Base-by-base conservation (phyloP, 768 basidiomycete species). In the Hericium alpestre region DNA sequence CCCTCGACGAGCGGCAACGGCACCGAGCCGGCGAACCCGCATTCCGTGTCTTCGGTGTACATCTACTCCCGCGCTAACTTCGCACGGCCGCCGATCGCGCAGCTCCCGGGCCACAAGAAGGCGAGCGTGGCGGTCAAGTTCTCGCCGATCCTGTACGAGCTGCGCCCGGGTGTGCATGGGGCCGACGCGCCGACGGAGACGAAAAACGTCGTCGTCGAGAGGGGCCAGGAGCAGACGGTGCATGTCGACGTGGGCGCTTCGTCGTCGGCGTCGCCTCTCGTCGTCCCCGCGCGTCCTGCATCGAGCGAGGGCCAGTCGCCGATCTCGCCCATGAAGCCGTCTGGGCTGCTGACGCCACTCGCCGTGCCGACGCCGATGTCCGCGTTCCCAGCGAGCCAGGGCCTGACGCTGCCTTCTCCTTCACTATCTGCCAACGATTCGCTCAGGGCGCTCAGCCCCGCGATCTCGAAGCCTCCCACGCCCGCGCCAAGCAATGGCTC, bases 51-150 rank as follows among this genome's bases (percentile, higher is more conserved):
- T 4, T 82, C 82, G 2, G 95, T 98, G 27, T 97, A 90, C 74
- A 90, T 99, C 64, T 98, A 98, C 72, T 90, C 93, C 8, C 81
- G 96, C 37, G 91, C 91, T 43, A 98, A 96, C 72, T 90, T 99
- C 69, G 84, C 92, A 0, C 76, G 90, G 46, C 88, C 92, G 1
- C 95, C 96, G 0, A 83, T 98, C 57, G 96, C 93, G 13, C 93
- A 94, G 67, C 75, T 98, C 4, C 94, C 96, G 2, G 96, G 96
- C 1, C 91, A 97, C 74, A 92, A 93, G 72, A 96, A 95, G 64
- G 87, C 95, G 0, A 93, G 89, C 63, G 87, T 98, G 2, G 95
- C 90, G 1, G 93, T 99, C 39, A 77, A 85, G 49, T 99, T 98
- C 71, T 94, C 90, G 32, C 96, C 95, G 0, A 78, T 97, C 20